Evolutionary conservation across 768 basidiomycete species (phyloP).

Genomic region (Boletus pseudopeckii): DNA sequence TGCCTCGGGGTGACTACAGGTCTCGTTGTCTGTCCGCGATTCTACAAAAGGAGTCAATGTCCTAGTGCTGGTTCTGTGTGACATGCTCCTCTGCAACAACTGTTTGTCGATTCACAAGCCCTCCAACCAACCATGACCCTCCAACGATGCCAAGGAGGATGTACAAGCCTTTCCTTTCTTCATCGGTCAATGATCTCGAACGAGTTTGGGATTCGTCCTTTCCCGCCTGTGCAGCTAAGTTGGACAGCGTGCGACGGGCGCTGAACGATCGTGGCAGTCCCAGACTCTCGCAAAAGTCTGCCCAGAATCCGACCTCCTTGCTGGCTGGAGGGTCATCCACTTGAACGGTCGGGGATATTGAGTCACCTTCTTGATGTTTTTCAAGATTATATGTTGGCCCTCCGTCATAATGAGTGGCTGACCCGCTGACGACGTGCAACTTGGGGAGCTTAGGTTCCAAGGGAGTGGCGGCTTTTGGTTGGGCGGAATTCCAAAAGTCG

Average conservation of each 20-base stretch:
- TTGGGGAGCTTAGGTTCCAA: slow-evolving; percentile 37
- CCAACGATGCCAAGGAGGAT: slow-evolving; percentile 46
- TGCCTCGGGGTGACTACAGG: background rate
- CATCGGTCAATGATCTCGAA: slow-evolving; percentile 36
- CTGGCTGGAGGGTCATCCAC: slow-evolving; percentile 14
- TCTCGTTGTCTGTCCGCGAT: background rate
- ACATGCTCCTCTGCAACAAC: slow-evolving; percentile 9
- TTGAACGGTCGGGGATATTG: background rate
- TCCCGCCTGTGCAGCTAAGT: slow-evolving; percentile 11
- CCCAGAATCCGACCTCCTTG: slow-evolving; percentile 23
- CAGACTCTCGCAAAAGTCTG: slow-evolving; percentile 37
- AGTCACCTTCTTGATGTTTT: slow-evolving; percentile 12
- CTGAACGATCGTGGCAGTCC: slow-evolving; percentile 34
- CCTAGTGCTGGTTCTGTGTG: slow-evolving; percentile 14
- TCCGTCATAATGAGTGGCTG: slow-evolving; percentile 44
- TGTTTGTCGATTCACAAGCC: slow-evolving; percentile 21
- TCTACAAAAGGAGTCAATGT: slow-evolving; percentile 2
- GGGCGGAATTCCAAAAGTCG: slow-evolving; percentile 58
- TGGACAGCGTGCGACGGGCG: slow-evolving; percentile 14
- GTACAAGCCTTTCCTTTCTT: slow-evolving; percentile 49
- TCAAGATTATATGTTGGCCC: slow-evolving; percentile 45
- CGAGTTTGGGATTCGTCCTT: slow-evolving; percentile 15
- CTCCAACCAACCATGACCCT: slow-evolving; percentile 47
- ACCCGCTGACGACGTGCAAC: slow-evolving; percentile 48
- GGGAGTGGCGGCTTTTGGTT: slow-evolving; percentile 30